These are phyloP conservation scores for Mycena filopes DNA, from an alignment of 768 basidiomycete species.

Conservation along the genomic window DNA sequence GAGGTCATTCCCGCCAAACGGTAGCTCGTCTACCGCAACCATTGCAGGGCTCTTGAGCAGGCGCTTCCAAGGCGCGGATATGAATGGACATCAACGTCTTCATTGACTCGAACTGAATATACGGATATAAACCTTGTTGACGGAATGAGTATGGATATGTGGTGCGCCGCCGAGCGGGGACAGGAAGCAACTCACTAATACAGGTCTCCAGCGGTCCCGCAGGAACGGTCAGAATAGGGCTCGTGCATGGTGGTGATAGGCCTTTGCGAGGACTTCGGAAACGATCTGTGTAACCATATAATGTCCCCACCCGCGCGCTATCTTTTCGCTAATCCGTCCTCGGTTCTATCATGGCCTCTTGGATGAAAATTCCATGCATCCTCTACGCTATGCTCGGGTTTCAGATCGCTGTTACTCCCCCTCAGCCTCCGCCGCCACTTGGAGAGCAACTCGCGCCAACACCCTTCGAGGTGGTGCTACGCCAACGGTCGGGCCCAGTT, in stretches of 20 bases:
- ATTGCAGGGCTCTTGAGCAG: slow-evolving; percentile 24
- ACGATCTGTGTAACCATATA: slow-evolving; percentile 31
- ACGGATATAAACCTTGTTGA: slow-evolving; percentile 36
- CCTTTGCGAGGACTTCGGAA: slow-evolving; percentile 31
- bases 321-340: slow-evolving; percentile 18
- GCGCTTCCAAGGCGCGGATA: slow-evolving; percentile 30
- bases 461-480: slow-evolving; percentile 49
- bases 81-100: slow-evolving; percentile 24
- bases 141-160: slow-evolving; percentile 26
- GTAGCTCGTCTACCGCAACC: slow-evolving; percentile 29
- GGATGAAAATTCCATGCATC: slow-evolving; percentile 56
- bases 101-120: slow-evolving; percentile 30
- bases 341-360: slow-evolving; percentile 38
- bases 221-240: slow-evolving; percentile 30
- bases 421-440: slow-evolving; percentile 49
- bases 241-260: slow-evolving; percentile 24
- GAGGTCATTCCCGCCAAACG: slow-evolving; percentile 30
- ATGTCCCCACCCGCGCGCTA: slow-evolving; percentile 11
- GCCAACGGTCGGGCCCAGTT: slow-evolving; percentile 45
- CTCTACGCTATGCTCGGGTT: slow-evolving; percentile 55
- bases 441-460: slow-evolving; percentile 49
- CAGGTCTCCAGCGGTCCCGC: slow-evolving; percentile 28
- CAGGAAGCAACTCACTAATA: slow-evolving; percentile 23
- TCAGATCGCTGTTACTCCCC: slow-evolving; percentile 59
- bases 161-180: slow-evolving; percentile 24